A percentile compares a stretch with the other conserved stretches of the same genome.
Evolutionary conservation across 2,329 filamentous ascomycete genomes (phyloP).

Genomic region (Stachybotrys elegans): DNA sequence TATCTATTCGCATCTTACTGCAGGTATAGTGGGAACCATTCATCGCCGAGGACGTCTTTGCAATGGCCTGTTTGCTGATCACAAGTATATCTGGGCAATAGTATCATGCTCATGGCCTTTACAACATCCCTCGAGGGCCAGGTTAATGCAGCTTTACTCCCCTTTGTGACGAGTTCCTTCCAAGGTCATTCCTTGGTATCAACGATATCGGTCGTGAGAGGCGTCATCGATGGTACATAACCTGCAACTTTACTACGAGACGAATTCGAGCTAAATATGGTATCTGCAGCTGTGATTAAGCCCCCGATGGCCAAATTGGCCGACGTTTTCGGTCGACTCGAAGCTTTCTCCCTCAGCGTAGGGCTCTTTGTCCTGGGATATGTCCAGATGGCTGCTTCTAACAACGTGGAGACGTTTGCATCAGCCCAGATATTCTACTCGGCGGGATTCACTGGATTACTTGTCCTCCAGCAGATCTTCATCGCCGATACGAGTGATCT

Average conservation of each 20-base stretch:
- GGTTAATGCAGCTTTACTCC: conserved; percentile 14
- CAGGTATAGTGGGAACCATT: too few relatives aligned
- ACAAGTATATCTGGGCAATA: too few relatives aligned
- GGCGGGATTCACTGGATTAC: conserved; percentile 51
- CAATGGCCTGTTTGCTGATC: too few relatives aligned
- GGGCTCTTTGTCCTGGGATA: conserved; percentile 52
- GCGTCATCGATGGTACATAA: conserved; percentile 26
- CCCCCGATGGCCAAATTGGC: conserved; percentile 51
- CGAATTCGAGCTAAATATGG: background rate
- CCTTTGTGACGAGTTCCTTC: conserved; percentile 27
- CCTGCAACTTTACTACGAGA: background rate
- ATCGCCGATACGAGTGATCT: conserved; percentile 59
- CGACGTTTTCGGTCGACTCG: conserved; percentile 57
- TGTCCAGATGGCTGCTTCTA: conserved; percentile 50
- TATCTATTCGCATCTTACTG: conserved; percentile 10
- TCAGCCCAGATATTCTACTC: conserved; percentile 58
- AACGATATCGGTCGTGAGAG: conserved; percentile 40
- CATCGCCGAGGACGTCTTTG: too few relatives aligned
- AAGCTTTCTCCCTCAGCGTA: conserved; percentile 51
- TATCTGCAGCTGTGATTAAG: conserved; percentile 10
- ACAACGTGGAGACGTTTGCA: conserved; percentile 47
- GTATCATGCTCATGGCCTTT: conserved; percentile 17
- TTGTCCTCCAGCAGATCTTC: conserved; percentile 60
- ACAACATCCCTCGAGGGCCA: conserved; percentile 15
- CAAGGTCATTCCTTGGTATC: conserved; percentile 39